Conservation (phyloP, 1,284 basidiomycete species). For the Agaricales sp. region DNA sequence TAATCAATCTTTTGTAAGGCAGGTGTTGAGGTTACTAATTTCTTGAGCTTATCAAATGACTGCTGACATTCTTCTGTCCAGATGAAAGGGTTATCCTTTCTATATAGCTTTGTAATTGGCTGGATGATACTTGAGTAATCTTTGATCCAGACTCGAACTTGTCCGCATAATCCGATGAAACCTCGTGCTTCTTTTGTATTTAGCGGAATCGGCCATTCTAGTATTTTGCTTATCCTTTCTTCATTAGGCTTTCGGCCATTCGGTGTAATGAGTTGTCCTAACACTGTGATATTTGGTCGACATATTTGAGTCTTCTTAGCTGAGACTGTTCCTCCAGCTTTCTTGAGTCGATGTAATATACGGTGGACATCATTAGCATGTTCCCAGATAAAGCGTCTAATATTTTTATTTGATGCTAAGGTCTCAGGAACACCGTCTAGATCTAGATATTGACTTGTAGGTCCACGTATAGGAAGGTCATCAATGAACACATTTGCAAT, state of each 20-base stretch:
- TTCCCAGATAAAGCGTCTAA: constrained; percentile 18
- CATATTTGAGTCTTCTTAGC: constrained; percentile 11
- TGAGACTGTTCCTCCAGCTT: constrained; percentile 12
- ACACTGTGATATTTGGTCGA: constrained; percentile 7
- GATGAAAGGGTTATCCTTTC: not conserved
- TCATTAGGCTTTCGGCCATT: constrained; percentile 7
- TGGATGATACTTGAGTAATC: not conserved
- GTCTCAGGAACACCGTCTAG: constrained; percentile 15
- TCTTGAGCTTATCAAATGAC: not conserved
- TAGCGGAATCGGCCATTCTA: constrained; percentile 4
- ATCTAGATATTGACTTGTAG: constrained; percentile 11
- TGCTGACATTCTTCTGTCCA: not conserved
- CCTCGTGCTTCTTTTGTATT: not conserved
- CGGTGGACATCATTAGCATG: constrained; percentile 12
- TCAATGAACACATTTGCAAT: constrained; percentile 8
- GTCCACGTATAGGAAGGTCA: constrained; percentile 7
- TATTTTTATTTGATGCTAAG: constrained; percentile 17
- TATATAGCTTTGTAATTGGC: not conserved
- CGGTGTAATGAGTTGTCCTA: constrained; percentile 12
- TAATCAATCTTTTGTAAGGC: not conserved
- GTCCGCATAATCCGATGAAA: not conserved
- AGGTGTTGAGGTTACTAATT: not conserved
- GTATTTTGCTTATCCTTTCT: constrained; percentile 1
- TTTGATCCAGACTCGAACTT: not conserved
- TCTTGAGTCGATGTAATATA: constrained; percentile 12